Conservation (phyloP, 2,329 filamentous ascomycete genomes). For the Talaromyces sp. region DNA sequence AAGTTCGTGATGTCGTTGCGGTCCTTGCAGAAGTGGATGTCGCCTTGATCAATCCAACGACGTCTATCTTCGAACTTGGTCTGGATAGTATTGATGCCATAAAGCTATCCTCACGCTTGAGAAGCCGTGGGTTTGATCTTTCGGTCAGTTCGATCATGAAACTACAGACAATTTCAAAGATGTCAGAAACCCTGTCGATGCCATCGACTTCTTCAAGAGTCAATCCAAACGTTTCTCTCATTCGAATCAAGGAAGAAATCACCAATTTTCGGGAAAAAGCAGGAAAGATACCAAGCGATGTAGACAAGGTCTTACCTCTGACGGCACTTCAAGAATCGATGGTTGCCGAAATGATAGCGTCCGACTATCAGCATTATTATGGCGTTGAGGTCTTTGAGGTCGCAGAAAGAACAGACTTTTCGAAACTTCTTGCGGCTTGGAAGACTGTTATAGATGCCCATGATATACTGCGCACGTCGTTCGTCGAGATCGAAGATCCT, state of each 20-base stretch:
- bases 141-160: conserved; percentile 74
- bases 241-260: conserved; percentile 29
- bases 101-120: conserved; percentile 70
- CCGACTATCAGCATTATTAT: conserved; percentile 71
- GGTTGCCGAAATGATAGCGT: conserved; percentile 73
- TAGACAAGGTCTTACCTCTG: conserved; percentile 63
- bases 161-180: conserved; percentile 60
- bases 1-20: conserved; percentile 60
- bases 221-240: conserved; percentile 17
- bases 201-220: conserved; percentile 23
- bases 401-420: conserved; percentile 48
- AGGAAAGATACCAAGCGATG: conserved; percentile 33
- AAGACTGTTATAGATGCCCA: conserved; percentile 52
- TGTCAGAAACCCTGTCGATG: conserved; percentile 37
- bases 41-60: conserved; percentile 51
- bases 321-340: conserved; percentile 85
- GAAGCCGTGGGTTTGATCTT: conserved; percentile 54
- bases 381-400: conserved; percentile 75
- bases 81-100: conserved; percentile 91
- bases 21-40: conserved; percentile 52
- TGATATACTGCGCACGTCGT: conserved; percentile 71
- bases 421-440: conserved; percentile 59
- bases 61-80: conserved; percentile 73
- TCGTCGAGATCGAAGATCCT: conserved; percentile 61
- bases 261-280: conserved; percentile 32